A percentile compares a stretch with the other conserved stretches of the same genome.
Evolutionary conservation across 2,329 filamentous ascomycete species (phyloP).

Genomic region (Microdochium nivale): DNA sequence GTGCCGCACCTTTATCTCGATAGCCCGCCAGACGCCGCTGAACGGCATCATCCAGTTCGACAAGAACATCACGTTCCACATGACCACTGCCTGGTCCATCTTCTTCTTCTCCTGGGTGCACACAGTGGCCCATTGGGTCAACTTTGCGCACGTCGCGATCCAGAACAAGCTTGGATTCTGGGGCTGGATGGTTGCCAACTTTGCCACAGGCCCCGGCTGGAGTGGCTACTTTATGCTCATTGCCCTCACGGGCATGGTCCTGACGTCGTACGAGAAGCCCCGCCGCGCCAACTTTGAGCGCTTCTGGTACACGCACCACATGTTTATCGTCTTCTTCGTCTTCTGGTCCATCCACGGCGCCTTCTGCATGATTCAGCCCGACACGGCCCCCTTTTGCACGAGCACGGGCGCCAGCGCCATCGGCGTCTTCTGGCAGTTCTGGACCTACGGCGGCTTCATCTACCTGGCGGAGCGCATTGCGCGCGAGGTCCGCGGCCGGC

Average conservation of each 20-base stretch:
- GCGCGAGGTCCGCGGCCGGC: conserved; percentile 68
- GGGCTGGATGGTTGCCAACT: conserved; percentile 69
- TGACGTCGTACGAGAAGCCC: conserved; percentile 70
- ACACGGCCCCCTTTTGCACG: conserved; percentile 69
- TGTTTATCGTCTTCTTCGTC: conserved; percentile 81
- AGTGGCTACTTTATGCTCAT: conserved; percentile 79
- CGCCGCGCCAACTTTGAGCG: conserved; percentile 77
- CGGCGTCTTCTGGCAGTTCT: conserved; percentile 84
- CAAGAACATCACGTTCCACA: conserved; percentile 86
- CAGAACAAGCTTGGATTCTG: conserved; percentile 71
- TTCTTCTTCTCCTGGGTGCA: conserved; percentile 85
- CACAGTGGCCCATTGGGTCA: conserved; percentile 81
- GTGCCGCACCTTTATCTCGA: conserved; percentile 75
- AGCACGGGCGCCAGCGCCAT: conserved; percentile 56
- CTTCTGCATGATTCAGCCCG: conserved; percentile 85
- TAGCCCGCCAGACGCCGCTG: conserved; percentile 69
- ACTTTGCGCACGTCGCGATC: conserved; percentile 68
- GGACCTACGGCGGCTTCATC: conserved; percentile 74
- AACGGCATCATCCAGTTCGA: conserved; percentile 85
- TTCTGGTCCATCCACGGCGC: conserved; percentile 88
- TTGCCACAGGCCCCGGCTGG: conserved; percentile 75
- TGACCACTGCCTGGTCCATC: conserved; percentile 77
- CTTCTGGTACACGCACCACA: conserved; percentile 86
- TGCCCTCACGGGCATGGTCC: conserved; percentile 67
- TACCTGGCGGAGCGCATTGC: conserved; percentile 75